Base-by-base conservation (phyloP, 441 rosid species). In the Pelargonium fulgidum region DNA sequence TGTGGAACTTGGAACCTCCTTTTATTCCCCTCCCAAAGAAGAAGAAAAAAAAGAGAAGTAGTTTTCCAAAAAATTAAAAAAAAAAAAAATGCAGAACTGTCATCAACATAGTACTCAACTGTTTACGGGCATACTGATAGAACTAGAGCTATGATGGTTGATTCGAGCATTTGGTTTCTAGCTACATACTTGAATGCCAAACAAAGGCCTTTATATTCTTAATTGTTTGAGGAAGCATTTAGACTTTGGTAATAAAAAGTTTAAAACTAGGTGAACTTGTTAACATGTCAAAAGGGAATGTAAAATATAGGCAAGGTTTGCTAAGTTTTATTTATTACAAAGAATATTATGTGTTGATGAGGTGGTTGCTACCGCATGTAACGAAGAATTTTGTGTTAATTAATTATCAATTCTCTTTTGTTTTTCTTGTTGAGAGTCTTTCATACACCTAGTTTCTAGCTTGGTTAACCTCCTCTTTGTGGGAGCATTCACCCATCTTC, bases 81-180 rank as follows among this genome's bases (percentile, higher is more conserved):
- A n/a, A n/a, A n/a, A n/a, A n/a, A n/a, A n/a, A 16, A 50, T 24
- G 42, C 65, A 58, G 17, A 39, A 20, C 10, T 59, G 10, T 68
- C 14, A 56, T 68, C 24, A 41, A n/a, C 42, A 41, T 36, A 47
- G 69, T 48, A 68, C 16, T 9, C 16, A 16, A 54, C 50, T 61
- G 39, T 61, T 26, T 8, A 22, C 8, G 0, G 29, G 62, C 24
- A 54, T 54, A 16, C 5, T 54, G 62, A 42, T 42, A 42, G 47
- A 2, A 29, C 36, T 29, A 42, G 17, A 6, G 58, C 19, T n/a
- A 17, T 54, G 62, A 16, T 16, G 10, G 22, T 54, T 54, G 62
- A 4, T 20, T 54, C 62, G 10, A 20, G 8, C 62, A 8, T 58
- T 24, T 54, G 29, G 62, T 24, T 6, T 58, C 29, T 7, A 20